Evolutionary conservation across 345 rosid genomes (phyloP).

Genomic region (Microthlaspi erraticum): DNA sequence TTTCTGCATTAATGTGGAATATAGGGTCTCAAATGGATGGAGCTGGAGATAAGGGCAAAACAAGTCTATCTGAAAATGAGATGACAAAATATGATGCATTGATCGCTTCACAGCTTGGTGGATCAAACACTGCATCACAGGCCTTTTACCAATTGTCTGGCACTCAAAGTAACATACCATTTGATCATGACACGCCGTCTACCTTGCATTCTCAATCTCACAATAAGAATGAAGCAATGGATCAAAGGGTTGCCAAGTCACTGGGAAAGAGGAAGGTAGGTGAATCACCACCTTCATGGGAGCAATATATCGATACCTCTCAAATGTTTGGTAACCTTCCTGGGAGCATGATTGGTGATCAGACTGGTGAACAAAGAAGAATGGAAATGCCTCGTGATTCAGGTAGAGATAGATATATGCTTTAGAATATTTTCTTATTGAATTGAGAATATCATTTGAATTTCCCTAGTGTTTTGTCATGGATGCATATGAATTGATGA

Average conservation of each 20-base stretch:
- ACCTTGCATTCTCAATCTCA: constrained; percentile 91
- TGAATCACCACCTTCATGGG: constrained; percentile 61
- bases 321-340: constrained; percentile 54
- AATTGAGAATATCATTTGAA: background rate
- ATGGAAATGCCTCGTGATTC: constrained; percentile 59
- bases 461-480: background rate
- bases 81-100: constrained; percentile 63
- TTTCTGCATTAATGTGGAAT: constrained; percentile 27
- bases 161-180: constrained; percentile 67
- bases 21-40: constrained; percentile 78
- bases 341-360: constrained; percentile 42
- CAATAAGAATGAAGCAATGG: constrained; percentile 63
- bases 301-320: constrained; percentile 56
- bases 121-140: constrained; percentile 66
- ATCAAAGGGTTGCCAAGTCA: constrained; percentile 61
- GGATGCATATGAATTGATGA: background rate
- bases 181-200: constrained; percentile 92
- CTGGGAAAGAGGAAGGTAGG: constrained; percentile 78
- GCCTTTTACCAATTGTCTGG: constrained; percentile 76
- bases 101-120: constrained; percentile 67
- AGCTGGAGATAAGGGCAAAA: constrained; percentile 57
- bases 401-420: constrained; percentile 42
- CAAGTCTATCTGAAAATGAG: constrained; percentile 65
- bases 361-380: constrained; percentile 67
- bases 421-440: constrained; percentile 41